Conservation (phyloP, 345 rosid species). For the Lumnitzera littorea region DNA sequence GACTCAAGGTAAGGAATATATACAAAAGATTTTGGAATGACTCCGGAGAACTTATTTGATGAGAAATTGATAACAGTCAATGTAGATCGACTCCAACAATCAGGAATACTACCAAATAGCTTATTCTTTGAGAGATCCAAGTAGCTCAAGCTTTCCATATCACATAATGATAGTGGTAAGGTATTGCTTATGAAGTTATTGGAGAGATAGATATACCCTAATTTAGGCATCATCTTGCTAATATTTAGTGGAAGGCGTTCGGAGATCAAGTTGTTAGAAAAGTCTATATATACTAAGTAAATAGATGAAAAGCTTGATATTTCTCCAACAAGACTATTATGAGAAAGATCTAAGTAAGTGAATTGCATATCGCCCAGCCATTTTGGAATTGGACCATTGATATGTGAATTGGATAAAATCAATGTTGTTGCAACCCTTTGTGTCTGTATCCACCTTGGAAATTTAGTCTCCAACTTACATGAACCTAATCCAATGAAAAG, state of each 20-base stretch:
- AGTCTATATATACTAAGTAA: not conserved
- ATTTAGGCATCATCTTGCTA: not conserved
- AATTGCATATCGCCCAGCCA: constrained; percentile 8
- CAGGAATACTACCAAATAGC: constrained; percentile 2
- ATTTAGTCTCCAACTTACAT: not conserved
- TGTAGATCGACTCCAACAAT: not conserved
- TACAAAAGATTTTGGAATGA: not conserved
- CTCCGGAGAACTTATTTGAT: constrained; percentile 1
- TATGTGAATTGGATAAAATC: not conserved
- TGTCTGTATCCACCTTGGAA: constrained; percentile 5
- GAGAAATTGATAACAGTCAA: not conserved
- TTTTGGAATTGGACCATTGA: constrained; percentile 1
- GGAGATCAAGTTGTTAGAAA: constrained; percentile 1
- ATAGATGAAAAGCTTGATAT: too few species aligned
- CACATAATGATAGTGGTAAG: constrained; percentile 2
- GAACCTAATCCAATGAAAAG: not conserved
- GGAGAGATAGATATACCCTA: not conserved
- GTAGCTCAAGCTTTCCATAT: accelerated
- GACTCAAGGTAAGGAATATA: accelerated
- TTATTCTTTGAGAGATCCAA: not conserved
- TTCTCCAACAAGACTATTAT: too few species aligned
- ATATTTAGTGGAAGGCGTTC: not conserved
- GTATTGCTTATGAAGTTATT: not conserved
- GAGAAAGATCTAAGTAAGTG: not conserved
- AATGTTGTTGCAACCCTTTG: not conserved